Evolutionary conservation across 805 yeast species (phyloP).

Genomic region (Hanseniaspora lindneri): DNA sequence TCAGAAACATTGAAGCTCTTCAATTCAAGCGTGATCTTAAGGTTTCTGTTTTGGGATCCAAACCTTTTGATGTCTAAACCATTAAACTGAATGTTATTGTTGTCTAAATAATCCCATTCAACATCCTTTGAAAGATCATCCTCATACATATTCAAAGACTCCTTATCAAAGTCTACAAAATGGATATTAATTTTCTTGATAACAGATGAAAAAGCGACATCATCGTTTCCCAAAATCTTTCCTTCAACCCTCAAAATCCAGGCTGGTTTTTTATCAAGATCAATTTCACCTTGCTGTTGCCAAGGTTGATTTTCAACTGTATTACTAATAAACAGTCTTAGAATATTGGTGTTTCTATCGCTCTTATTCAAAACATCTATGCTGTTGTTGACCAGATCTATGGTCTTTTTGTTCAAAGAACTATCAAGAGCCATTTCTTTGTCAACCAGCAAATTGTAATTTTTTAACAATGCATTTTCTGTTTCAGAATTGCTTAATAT

Average conservation of each 20-base stretch:
- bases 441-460: constrained; percentile 4
- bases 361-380: constrained; percentile 22
- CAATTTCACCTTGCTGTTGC: constrained; percentile 36
- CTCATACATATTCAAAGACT: constrained; percentile 25
- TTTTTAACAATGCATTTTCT: not conserved
- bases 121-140: constrained; percentile 37
- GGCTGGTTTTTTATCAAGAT: constrained; percentile 32
- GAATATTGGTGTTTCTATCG: constrained; percentile 39
- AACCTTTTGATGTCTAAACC: constrained; percentile 77
- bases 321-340: constrained; percentile 74
- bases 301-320: constrained; percentile 81
- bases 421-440: constrained; percentile 6
- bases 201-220: constrained; percentile 57
- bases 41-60: constrained; percentile 54
- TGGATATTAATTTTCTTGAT: constrained; percentile 79
- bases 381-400: constrained; percentile 20
- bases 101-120: constrained; percentile 73
- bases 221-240: constrained; percentile 47
- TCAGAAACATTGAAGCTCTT: constrained; percentile 52
- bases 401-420: constrained; percentile 7
- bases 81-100: constrained; percentile 52
- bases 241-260: constrained; percentile 93
- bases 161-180: constrained; percentile 30
- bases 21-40: constrained; percentile 68
- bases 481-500: not conserved